Base-by-base conservation (phyloP, 179 eudicot genomes). In the Pouteria campechiana region DNA sequence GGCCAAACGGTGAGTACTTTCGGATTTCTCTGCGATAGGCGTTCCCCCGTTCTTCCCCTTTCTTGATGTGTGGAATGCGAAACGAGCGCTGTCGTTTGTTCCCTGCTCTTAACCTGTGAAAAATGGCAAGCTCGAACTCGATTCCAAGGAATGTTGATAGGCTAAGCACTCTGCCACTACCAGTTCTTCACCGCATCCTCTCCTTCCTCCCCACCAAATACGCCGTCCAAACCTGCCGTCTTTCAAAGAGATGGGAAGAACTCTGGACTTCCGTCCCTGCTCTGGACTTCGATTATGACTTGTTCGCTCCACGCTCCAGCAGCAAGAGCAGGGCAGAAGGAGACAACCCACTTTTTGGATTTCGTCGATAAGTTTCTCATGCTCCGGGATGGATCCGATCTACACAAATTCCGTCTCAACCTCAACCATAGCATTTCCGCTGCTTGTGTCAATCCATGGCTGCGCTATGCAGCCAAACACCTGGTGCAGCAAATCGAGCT, bases 201-300 rank as follows among this genome's bases (percentile, higher is more conserved):
- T 73, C 75, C 2, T 65, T 64, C 48, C 65, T 73, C 3, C 67
- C 75, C 4, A 73, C 79, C 2, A 73, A 58, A 65, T 72, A 73
- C 28, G 72, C 63, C 25, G 66, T 74, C 8, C 60, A 50, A 33
- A 62, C 80, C 11, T 61, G 70, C 38, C 43, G 69, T 35, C 58
- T 69, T 41, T 69, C 80, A 12, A 54, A 25, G 18, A 49, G 80
- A 52, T 74, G 80, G 80, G 57, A 54, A 48, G 36, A 48, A 21
- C 49, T 69, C 23, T 74, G 80, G 80, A 37, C 61, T 3, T 57
- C 55, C 41, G 58, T 74, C 32, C 58, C 75, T 7, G 65, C 25
- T n/a, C 17, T 69, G 21, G 80, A 74, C 37, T 60, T 74, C 33
- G 80, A 74, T 45, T 72, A 70, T 52, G 39, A 35, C 1, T 38